phyloP scores from a whole-genome alignment of 208 protist genomes.

The Endotrypanum monterogeii region DNA sequence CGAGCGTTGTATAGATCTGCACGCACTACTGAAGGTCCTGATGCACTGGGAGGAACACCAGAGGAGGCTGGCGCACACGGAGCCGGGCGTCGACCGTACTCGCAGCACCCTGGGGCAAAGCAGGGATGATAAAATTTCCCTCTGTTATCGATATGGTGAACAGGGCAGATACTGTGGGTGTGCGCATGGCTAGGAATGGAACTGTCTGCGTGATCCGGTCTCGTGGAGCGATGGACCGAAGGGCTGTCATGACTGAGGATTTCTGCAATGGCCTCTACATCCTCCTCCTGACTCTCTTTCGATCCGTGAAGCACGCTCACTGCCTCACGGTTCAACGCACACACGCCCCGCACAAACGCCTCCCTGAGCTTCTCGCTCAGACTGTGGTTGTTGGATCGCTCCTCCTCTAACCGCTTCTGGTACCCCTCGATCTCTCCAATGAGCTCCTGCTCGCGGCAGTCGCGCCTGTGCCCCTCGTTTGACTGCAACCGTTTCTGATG shows the following conservation, averaged over 20 bases:
- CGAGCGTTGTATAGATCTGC: slow-evolving; percentile 35
- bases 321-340: slow-evolving; percentile 90
- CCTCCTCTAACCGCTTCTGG: slow-evolving; percentile 27
- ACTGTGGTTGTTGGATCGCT: slow-evolving; percentile 38
- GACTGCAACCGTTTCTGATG: slow-evolving; percentile 32
- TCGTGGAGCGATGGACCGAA: slow-evolving; percentile 7
- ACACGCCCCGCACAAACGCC: slow-evolving; percentile 87
- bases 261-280: slow-evolving; percentile 51
- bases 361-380: slow-evolving; percentile 73
- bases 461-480: slow-evolving; percentile 23
- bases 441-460: slow-evolving; percentile 51
- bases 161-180: slow-evolving; percentile 38
- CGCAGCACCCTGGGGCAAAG: slow-evolving; percentile 51
- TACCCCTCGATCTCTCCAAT: slow-evolving; percentile 42
- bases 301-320: slow-evolving; percentile 75
- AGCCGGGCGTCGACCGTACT: slow-evolving; percentile 1
- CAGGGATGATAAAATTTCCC: slow-evolving; percentile 73
- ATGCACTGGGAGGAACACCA: slow-evolving; percentile 8
- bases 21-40: slow-evolving; percentile 72
- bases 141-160: slow-evolving; percentile 39
- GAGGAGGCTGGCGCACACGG: slow-evolving; percentile 5
- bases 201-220: slow-evolving; percentile 5
- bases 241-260: slow-evolving; percentile 43
- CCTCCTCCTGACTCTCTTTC: slow-evolving; percentile 34
- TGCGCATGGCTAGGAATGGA: background rate